These are phyloP conservation scores for Candida sanyaensis DNA, from an alignment of 1,139 yeast genomes.

Conservation along the genomic window DNA sequence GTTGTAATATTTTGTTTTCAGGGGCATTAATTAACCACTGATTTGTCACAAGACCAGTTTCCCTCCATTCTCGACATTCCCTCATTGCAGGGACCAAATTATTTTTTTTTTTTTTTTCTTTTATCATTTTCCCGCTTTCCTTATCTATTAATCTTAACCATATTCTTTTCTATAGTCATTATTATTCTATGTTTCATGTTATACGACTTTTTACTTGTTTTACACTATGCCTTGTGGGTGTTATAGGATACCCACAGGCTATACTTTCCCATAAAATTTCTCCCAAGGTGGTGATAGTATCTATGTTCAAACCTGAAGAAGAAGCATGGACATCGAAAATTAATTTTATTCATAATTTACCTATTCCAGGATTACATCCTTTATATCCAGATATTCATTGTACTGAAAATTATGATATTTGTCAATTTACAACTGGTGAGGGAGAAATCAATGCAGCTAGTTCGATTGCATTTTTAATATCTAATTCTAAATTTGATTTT, in stretches of 20 bases:
- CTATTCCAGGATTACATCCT: slow-evolving; percentile 66
- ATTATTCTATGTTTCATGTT: not conserved
- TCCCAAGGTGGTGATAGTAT: slow-evolving; percentile 58
- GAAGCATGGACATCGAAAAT: slow-evolving; percentile 54
- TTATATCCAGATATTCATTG: slow-evolving; percentile 59
- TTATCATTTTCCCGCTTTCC: not conserved
- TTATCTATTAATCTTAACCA: not conserved
- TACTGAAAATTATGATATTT: slow-evolving; percentile 51
- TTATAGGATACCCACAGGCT: not conserved
- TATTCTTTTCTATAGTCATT: not conserved
- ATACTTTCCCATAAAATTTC: not conserved
- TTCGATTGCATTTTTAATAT: slow-evolving; percentile 54
- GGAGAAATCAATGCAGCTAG: slow-evolving; percentile 71
- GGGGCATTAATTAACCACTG: no score
- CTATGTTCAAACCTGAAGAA: slow-evolving; percentile 58
- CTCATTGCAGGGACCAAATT: not conserved
- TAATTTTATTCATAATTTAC: slow-evolving; percentile 50
- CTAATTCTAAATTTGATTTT: slow-evolving; percentile 58
- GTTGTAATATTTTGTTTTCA: no score
- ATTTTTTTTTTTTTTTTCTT: not conserved
- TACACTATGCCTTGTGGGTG: not conserved
- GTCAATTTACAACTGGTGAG: slow-evolving; percentile 69
- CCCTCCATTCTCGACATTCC: no score
- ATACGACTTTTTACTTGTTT: not conserved
- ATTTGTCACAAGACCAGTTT: not conserved